Evolutionary conservation across 31 red algal species (phyloP).

Genomic region (Endocladia muricata): DNA sequence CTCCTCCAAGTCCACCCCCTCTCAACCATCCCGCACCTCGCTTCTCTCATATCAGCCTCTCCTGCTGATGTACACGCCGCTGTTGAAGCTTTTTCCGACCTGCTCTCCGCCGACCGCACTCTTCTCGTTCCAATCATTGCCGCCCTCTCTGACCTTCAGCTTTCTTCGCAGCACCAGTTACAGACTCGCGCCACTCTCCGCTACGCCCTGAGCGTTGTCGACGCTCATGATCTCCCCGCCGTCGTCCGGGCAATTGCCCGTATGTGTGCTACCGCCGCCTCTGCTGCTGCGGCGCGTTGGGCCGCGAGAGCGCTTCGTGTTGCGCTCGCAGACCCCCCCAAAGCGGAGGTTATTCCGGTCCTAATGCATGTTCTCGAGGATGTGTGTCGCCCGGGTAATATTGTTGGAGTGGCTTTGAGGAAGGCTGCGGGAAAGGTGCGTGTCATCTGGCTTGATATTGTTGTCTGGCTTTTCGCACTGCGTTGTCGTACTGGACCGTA

Average conservation of each 20-base stretch:
- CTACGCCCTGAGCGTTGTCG: constrained; percentile 45
- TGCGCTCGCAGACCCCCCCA: not conserved
- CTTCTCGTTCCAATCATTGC: constrained; percentile 51
- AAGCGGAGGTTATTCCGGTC: not conserved
- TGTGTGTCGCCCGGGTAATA: not conserved
- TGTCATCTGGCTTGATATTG: not conserved
- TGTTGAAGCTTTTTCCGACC: constrained; percentile 33
- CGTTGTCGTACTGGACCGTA: not conserved
- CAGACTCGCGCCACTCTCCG: constrained; percentile 51
- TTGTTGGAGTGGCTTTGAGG: not conserved
- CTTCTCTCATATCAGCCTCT: constrained; percentile 30
- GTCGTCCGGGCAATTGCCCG: constrained; percentile 34
- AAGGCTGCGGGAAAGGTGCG: not conserved
- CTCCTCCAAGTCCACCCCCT: constrained; percentile 43
- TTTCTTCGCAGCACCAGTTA: constrained; percentile 10
- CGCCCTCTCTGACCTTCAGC: constrained; percentile 33
- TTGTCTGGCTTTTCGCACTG: not conserved
- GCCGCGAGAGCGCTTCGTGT: constrained; percentile 1
- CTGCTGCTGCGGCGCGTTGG: constrained; percentile 5
- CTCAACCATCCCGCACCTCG: constrained; percentile 34
- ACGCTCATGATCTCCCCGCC: constrained; percentile 45
- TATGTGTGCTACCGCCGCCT: constrained; percentile 8
- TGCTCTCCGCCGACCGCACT: constrained; percentile 46
- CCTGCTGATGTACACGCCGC: constrained; percentile 9
- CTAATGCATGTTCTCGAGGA: not conserved